These are phyloP conservation scores for Ramaria sp. DNA, from an alignment of 768 basidiomycete genomes.

Conservation along the genomic window DNA sequence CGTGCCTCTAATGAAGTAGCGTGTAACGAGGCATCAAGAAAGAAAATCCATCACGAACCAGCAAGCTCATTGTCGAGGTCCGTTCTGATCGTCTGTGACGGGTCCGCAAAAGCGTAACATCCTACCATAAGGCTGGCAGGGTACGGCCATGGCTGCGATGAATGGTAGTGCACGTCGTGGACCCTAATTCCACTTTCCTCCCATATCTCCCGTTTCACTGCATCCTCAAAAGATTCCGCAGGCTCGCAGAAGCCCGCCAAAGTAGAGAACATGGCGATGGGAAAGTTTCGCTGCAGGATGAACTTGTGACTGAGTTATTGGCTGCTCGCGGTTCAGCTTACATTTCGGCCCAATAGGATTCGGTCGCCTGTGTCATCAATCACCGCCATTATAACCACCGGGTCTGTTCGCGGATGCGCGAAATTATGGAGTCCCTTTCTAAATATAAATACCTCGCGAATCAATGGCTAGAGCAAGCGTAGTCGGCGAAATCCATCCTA, in stretches of 20 bases:
- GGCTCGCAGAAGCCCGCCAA: conserved; percentile 93
- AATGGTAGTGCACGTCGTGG: conserved; percentile 76
- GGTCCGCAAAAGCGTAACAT: conserved; percentile 71
- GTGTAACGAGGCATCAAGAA: not conserved
- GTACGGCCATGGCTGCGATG: conserved; percentile 85
- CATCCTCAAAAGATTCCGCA: conserved; percentile 89
- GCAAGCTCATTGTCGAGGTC: conserved; percentile 96
- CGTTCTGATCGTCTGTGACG: conserved; percentile 58
- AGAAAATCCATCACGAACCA: conserved; percentile 32
- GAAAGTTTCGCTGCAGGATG: conserved; percentile 45
- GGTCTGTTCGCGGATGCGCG: conserved; percentile 69
- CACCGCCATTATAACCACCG: conserved; percentile 87
- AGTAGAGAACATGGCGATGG: conserved; percentile 67
- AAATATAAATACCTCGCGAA: conserved; percentile 8
- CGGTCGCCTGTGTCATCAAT: conserved; percentile 72
- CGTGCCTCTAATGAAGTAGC: conserved; percentile 55
- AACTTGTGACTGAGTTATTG: not conserved
- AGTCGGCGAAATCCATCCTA: conserved; percentile 26
- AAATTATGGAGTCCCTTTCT: conserved; percentile 87
- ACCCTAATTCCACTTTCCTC: conserved; percentile 92
- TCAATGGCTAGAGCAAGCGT: conserved; percentile 2
- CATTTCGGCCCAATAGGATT: conserved; percentile 80
- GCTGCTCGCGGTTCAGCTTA: conserved; percentile 26
- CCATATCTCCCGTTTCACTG: conserved; percentile 86
- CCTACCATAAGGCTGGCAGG: conserved; percentile 88